Conservation (phyloP, 352 stramenopile species). For the Phytophthora citrophthora region DNA sequence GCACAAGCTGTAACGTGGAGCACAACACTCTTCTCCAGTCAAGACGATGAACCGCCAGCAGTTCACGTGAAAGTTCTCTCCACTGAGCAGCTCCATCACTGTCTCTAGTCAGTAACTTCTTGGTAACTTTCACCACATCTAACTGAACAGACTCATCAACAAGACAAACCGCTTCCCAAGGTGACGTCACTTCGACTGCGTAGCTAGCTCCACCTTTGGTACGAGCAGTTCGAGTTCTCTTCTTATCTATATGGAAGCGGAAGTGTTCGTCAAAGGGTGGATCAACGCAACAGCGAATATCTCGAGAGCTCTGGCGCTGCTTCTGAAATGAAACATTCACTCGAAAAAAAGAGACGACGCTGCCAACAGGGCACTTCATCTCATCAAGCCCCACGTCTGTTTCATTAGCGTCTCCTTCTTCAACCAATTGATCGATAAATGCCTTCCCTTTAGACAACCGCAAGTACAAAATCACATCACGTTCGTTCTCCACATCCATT, state of each 20-base stretch:
- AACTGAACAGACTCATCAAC: constrained; percentile 70
- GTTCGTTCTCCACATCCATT: constrained; percentile 12
- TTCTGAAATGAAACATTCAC: constrained; percentile 59
- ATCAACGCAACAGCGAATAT: constrained; percentile 62
- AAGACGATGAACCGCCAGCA: constrained; percentile 69
- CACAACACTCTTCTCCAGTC: constrained; percentile 85
- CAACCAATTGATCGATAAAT: constrained; percentile 76
- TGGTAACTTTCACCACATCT: constrained; percentile 65
- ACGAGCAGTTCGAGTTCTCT: constrained; percentile 19
- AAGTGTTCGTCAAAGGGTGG: constrained; percentile 79
- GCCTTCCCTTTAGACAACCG: constrained; percentile 62
- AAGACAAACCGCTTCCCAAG: constrained; percentile 74
- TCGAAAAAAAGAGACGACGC: constrained; percentile 59
- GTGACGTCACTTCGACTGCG: constrained; percentile 62
- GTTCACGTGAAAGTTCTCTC: constrained; percentile 56
- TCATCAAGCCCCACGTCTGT: constrained; percentile 21
- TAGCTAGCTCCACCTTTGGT: constrained; percentile 39
- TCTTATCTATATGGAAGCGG: constrained; percentile 56
- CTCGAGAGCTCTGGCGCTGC: constrained; percentile 54
- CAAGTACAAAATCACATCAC: constrained; percentile 53
- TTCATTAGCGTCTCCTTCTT: constrained; percentile 22
- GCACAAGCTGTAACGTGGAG: constrained; percentile 70
- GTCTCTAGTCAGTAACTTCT: constrained; percentile 44
- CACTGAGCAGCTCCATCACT: constrained; percentile 26
- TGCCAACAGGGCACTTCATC: constrained; percentile 42